Conservation (phyloP, 129 eudicot species). For the Lactuca sativa region DNA sequence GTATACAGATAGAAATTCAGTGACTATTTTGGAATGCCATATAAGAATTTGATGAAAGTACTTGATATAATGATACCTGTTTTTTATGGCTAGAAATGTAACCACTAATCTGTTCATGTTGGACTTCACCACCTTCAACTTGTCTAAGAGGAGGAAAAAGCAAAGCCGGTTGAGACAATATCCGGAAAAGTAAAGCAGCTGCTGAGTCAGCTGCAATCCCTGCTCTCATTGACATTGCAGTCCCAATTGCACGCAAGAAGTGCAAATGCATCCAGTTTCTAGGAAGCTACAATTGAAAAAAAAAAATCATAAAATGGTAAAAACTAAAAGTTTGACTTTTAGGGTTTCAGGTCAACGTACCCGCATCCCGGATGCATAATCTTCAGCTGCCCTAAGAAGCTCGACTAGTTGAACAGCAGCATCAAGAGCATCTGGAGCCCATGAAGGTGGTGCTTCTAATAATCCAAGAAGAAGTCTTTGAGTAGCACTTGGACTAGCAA, state of each 20-base stretch:
- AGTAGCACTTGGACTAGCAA: constrained; percentile 99
- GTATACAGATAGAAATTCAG: no score
- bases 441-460: constrained; percentile 96
- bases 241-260: constrained; percentile 94
- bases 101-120: constrained; percentile 21
- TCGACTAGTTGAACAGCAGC: constrained; percentile 99
- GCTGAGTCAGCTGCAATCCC: constrained; percentile 99
- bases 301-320: neutral
- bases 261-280: constrained; percentile 99
- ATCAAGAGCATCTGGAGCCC: constrained; percentile 99
- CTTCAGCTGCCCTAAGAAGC: constrained; percentile 96
- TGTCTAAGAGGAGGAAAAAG: constrained; percentile 91
- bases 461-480: constrained; percentile 97
- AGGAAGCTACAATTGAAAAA: constrained; percentile 60
- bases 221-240: constrained; percentile 96
- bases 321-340: neutral
- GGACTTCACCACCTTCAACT: constrained; percentile 29
- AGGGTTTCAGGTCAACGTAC: constrained; percentile 37
- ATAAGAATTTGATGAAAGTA: neutral
- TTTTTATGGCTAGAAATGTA: constrained; percentile 35
- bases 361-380: constrained; percentile 94
- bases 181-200: constrained; percentile 85
- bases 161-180: constrained; percentile 90
- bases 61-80: constrained; percentile 12
- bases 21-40: neutral